These are phyloP conservation scores for Lachancea meyersii DNA, from an alignment of 805 yeast species.

Conservation along the genomic window DNA sequence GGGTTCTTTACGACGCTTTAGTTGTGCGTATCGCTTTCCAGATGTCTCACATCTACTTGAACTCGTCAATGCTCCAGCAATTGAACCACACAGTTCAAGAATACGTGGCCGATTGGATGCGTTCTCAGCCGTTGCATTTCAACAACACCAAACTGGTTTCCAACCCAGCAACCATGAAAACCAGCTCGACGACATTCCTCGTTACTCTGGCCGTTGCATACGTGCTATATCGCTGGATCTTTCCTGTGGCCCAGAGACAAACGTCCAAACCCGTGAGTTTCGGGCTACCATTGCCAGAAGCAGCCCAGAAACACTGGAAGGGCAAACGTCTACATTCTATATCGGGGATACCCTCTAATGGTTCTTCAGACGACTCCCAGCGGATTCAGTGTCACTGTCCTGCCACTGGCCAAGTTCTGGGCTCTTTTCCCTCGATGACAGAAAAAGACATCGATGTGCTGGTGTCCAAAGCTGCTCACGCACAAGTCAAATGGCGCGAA, in stretches of 20 bases:
- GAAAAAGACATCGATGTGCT: slow-evolving; percentile 63
- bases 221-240: slow-evolving; percentile 18
- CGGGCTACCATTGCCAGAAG: slow-evolving; percentile 21
- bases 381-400: slow-evolving; percentile 86
- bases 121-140: slow-evolving; percentile 13
- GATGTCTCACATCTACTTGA: slow-evolving; percentile 23
- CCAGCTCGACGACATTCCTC: slow-evolving; percentile 10
- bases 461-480: slow-evolving; percentile 37
- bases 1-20: background rate
- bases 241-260: slow-evolving; percentile 9
- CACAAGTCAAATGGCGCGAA: slow-evolving; percentile 32
- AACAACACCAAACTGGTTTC: slow-evolving; percentile 15
- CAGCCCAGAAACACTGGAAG: slow-evolving; percentile 69
- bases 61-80: slow-evolving; percentile 25
- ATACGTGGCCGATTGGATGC: slow-evolving; percentile 21
- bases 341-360: slow-evolving; percentile 44
- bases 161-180: slow-evolving; percentile 10
- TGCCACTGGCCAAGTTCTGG: slow-evolving; percentile 88
- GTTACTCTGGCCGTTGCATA: slow-evolving; percentile 16
- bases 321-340: slow-evolving; percentile 71
- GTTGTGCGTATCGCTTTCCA: background rate
- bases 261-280: slow-evolving; percentile 17
- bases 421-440: slow-evolving; percentile 59
- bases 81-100: slow-evolving; percentile 26
- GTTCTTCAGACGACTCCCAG: slow-evolving; percentile 45